A percentile compares a stretch with the other conserved stretches of the same genome.
phyloP scores from a whole-genome alignment of 2,329 filamentous ascomycete genomes.

The Penicillium vulpinum region DNA sequence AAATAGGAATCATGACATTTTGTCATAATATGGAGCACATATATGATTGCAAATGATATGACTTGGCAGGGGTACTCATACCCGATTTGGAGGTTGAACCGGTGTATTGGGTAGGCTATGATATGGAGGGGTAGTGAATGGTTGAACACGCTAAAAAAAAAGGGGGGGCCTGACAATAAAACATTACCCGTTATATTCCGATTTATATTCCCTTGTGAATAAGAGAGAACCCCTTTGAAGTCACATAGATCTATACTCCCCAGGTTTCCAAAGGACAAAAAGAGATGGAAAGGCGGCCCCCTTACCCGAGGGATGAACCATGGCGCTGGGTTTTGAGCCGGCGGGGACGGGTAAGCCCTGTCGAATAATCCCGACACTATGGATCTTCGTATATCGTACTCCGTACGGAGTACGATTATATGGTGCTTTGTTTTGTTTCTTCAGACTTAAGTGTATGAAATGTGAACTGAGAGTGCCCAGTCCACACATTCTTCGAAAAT shows the following conservation, averaged over 20 bases:
- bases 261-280: too few species aligned
- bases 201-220: too few species aligned
- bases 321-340: slow-evolving; percentile 35
- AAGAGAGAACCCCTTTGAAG: too few species aligned
- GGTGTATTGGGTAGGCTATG: background rate
- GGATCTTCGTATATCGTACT: slow-evolving; percentile 15
- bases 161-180: too few species aligned
- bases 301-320: slow-evolving; percentile 36
- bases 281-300: background rate
- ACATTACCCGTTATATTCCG: background rate
- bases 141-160: background rate
- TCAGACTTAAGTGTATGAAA: background rate
- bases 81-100: background rate
- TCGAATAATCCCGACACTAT: slow-evolving; percentile 28
- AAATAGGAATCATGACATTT: too few species aligned
- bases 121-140: background rate
- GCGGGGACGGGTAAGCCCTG: slow-evolving; percentile 14
- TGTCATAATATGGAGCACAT: too few species aligned
- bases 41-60: background rate
- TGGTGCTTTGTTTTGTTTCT: background rate
- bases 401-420: too few species aligned
- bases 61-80: background rate
- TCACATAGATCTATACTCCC: too few species aligned
- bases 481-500: background rate
- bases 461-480: background rate